Conservation (phyloP, 352 stramenopile genomes). For the Pythium diclinum region DNA sequence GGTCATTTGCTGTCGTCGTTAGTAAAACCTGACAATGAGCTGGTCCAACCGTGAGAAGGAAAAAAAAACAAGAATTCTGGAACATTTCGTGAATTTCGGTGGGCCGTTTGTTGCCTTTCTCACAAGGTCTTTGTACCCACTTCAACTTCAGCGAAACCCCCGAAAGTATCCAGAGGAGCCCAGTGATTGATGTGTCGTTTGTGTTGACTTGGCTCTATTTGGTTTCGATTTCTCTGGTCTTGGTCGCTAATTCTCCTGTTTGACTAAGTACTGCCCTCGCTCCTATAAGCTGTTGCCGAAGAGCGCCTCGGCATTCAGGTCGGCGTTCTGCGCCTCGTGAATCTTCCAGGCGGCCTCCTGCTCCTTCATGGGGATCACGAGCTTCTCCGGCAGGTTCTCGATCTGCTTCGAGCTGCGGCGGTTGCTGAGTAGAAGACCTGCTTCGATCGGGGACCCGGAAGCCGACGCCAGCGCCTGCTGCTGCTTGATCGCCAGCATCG, state of each 20-base stretch:
- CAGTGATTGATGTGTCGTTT: too few species aligned
- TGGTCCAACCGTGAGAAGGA: too few species aligned
- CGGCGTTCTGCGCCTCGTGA: conserved; percentile 46
- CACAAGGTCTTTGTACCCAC: too few species aligned
- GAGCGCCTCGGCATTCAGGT: conserved; percentile 49
- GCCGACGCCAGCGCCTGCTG: conserved; percentile 30
- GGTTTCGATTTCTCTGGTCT: neutral
- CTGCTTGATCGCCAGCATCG: conserved; percentile 56
- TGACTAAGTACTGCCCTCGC: neutral
- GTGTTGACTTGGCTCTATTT: neutral
- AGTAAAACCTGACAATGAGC: too few species aligned
- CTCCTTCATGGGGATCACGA: conserved; percentile 59
- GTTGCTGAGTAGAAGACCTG: conserved; percentile 23
- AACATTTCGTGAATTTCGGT: too few species aligned
- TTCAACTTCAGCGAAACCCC: too few species aligned
- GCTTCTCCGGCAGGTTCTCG: conserved; percentile 60
- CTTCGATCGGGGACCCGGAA: conserved; percentile 30
- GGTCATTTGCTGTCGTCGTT: too few species aligned
- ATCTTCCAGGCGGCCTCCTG: conserved; percentile 39
- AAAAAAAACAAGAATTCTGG: too few species aligned
- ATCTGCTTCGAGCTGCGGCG: conserved; percentile 50
- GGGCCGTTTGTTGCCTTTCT: too few species aligned
- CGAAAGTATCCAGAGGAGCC: too few species aligned
- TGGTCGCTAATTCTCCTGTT: neutral
- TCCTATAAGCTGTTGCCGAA: conserved; percentile 26